Evolutionary conservation across 306 rosid genomes (phyloP).

Genomic region (Sindora glabra): DNA sequence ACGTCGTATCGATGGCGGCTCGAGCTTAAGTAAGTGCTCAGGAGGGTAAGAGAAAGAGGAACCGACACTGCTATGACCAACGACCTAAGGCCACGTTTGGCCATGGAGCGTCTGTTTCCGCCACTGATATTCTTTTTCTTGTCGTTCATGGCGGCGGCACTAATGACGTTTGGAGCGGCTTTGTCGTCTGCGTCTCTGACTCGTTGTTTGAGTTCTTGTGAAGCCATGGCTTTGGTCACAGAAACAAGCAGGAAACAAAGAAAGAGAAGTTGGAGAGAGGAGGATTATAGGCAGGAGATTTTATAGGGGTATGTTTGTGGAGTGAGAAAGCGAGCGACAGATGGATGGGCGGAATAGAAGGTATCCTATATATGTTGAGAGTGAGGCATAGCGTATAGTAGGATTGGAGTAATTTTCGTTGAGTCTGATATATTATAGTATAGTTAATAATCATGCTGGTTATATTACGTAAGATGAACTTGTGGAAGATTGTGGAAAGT

Average conservation of each 20-base stretch:
- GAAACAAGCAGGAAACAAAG: background rate
- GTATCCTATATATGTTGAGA: no score
- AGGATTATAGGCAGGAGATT: constrained; percentile 10
- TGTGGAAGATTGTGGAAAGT: no score
- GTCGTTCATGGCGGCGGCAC: background rate
- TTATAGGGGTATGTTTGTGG: background rate
- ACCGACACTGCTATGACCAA: constrained; percentile 34
- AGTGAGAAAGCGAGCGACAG: constrained; percentile 18
- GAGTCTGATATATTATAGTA: no score
- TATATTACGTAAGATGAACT: no score
- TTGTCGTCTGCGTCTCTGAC: background rate
- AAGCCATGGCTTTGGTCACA: constrained; percentile 29
- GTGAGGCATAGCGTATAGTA: no score
- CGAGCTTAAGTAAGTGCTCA: constrained; percentile 26
- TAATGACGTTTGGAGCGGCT: no score
- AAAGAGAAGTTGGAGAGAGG: background rate
- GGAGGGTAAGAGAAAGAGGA: constrained; percentile 44
- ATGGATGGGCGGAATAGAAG: constrained; percentile 24
- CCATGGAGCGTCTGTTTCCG: constrained; percentile 21
- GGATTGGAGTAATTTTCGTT: no score
- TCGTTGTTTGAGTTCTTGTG: constrained; percentile 43
- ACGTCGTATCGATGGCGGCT: background rate
- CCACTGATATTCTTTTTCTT: background rate
- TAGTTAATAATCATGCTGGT: no score
- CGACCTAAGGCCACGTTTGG: constrained; percentile 74